Percentiles rank a stretch among this genome's conserved stretches.
phyloP scores from a whole-genome alignment of 2,329 filamentous ascomycete species.

The Aspergillus fumigatus region DNA sequence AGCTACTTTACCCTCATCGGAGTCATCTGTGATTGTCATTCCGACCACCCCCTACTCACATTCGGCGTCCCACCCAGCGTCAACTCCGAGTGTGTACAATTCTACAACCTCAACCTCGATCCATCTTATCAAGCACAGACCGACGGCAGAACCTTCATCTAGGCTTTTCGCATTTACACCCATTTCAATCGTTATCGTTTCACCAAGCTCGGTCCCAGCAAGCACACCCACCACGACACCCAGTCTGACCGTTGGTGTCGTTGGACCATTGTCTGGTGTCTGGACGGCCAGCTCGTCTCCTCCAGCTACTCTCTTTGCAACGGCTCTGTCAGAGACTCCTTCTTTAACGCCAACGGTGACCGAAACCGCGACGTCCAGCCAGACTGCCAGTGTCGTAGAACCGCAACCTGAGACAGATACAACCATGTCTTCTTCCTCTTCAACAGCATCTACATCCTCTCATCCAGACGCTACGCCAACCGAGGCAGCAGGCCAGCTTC shows the following conservation, averaged over 20 bases:
- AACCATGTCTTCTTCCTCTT: background rate
- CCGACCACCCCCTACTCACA: background rate
- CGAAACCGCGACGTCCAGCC: background rate
- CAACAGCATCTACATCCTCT: background rate
- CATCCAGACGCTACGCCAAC: background rate
- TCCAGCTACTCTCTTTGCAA: background rate
- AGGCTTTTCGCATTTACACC: background rate
- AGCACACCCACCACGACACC: background rate
- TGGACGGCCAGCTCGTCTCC: background rate
- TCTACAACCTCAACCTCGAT: background rate
- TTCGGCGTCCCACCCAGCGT: background rate
- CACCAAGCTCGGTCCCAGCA: background rate
- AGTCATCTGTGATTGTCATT: background rate
- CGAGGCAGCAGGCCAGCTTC: background rate
- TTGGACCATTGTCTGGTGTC: background rate
- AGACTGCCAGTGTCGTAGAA: background rate
- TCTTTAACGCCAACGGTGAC: background rate
- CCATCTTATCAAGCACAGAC: background rate
- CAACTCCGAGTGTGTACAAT: background rate
- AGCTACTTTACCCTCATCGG: background rate
- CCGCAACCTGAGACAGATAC: background rate
- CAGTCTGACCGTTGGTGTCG: background rate
- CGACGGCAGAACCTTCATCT: background rate
- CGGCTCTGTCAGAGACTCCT: background rate
- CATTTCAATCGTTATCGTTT: background rate